Evolutionary conservation across 108 stramenopile genomes (phyloP).

Genomic region (Cylindrotheca fusiformis): DNA sequence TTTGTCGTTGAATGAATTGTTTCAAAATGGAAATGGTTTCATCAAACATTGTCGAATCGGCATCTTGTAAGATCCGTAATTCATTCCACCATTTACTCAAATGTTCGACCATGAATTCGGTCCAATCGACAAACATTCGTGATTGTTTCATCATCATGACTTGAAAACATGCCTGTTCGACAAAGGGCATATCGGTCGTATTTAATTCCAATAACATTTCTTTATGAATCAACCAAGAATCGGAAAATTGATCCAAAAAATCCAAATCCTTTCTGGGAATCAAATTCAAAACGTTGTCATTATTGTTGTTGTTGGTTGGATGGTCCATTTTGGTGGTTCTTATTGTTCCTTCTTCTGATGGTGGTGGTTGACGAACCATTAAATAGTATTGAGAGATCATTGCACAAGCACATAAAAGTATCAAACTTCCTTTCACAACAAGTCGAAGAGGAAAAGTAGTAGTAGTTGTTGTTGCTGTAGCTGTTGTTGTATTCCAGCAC

Average conservation of each 20-base stretch:
- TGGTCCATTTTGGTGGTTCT: no score
- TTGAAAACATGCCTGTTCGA: constrained; percentile 3
- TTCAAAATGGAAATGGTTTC: constrained; percentile 16
- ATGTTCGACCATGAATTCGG: constrained; percentile 55
- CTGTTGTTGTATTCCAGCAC: no score
- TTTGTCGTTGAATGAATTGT: constrained; percentile 2
- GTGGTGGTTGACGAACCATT: no score
- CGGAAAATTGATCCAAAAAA: constrained; percentile 7
- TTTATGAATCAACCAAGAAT: neutral
- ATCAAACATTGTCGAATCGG: neutral
- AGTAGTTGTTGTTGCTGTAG: no score
- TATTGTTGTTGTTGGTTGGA: neutral
- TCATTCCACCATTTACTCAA: constrained; percentile 44
- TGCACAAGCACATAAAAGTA: no score
- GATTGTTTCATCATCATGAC: neutral
- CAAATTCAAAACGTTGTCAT: neutral
- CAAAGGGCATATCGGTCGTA: neutral
- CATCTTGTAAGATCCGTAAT: neutral
- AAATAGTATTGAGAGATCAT: no score
- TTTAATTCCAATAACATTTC: constrained; percentile 2
- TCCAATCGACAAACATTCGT: constrained; percentile 48
- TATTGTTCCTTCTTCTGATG: no score
- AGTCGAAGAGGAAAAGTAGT: no score
- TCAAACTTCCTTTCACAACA: no score
- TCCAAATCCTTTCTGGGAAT: neutral